Evolutionary conservation across 2,329 filamentous ascomycete genomes (phyloP).

Genomic region (Teratosphaeria destructans): DNA sequence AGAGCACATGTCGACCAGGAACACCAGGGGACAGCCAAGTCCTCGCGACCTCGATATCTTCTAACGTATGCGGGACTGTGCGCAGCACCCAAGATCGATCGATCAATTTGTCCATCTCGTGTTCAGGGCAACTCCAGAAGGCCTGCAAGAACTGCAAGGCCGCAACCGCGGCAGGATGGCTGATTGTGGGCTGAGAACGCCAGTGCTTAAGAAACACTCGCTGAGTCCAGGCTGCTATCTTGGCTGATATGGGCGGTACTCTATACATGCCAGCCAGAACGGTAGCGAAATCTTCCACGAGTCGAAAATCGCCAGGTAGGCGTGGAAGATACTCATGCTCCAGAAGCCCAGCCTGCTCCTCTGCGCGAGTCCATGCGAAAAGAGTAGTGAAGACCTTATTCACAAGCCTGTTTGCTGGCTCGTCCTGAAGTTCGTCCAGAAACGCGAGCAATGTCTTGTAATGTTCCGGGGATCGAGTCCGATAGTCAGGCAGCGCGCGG

Average conservation of each 20-base stretch:
- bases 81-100: constrained; percentile 27
- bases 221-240: neutral
- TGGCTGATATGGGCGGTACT: neutral
- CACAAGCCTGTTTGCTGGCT: neutral
- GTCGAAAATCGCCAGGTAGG: neutral
- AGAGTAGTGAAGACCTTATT: neutral
- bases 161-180: neutral
- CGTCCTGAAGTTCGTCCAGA: neutral
- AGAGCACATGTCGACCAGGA: constrained; percentile 62
- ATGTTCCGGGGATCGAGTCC: neutral
- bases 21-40: constrained; percentile 55
- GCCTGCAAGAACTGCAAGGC: neutral
- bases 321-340: neutral
- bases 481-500: neutral
- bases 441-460: neutral
- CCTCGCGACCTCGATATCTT: constrained; percentile 62
- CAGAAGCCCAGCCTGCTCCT: neutral
- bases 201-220: constrained; percentile 1
- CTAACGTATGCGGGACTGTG: constrained; percentile 65
- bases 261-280: neutral
- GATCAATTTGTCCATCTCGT: neutral
- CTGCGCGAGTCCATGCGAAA: neutral
- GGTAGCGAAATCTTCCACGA: neutral
- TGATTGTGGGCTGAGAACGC: neutral
- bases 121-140: neutral